Conservation (phyloP, 768 basidiomycete genomes). For the Kwoniella europaea region DNA sequence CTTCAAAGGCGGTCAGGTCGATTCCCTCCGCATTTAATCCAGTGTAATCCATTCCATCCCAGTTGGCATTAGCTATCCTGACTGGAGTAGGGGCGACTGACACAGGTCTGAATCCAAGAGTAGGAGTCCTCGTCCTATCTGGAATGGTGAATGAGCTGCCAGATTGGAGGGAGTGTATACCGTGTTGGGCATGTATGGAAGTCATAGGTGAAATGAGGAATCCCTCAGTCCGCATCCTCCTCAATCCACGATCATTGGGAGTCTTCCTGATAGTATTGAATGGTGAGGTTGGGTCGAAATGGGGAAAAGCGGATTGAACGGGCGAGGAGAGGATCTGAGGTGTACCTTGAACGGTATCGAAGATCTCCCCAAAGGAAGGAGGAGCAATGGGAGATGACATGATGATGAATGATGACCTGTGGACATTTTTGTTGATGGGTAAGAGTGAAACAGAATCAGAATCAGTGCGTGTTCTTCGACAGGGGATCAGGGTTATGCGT, state of each 20-base stretch:
- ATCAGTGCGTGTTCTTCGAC: slow-evolving; percentile 10
- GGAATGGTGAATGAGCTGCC: slow-evolving; percentile 3
- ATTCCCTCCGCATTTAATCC: slow-evolving; percentile 10
- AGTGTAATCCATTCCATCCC: slow-evolving; percentile 26
- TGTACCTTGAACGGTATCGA: slow-evolving; percentile 27
- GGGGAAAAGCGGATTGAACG: slow-evolving; percentile 25
- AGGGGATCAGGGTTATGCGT: slow-evolving; percentile 1
- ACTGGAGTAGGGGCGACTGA: slow-evolving; percentile 25
- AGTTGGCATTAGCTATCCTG: slow-evolving; percentile 25
- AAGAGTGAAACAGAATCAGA: background rate
- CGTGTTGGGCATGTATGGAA: slow-evolving; percentile 6
- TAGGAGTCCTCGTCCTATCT: slow-evolving; percentile 17
- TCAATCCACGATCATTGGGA: slow-evolving; percentile 19
- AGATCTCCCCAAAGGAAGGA: slow-evolving; percentile 31
- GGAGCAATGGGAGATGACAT: slow-evolving; percentile 31
- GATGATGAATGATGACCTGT: slow-evolving; percentile 11
- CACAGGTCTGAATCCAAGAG: slow-evolving; percentile 25
- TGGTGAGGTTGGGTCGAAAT: slow-evolving; percentile 29
- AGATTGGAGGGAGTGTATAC: slow-evolving; percentile 17
- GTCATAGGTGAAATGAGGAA: slow-evolving; percentile 35
- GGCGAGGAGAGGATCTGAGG: slow-evolving; percentile 34
- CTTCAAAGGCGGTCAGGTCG: slow-evolving; percentile 22
- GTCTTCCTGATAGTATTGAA: slow-evolving; percentile 25
- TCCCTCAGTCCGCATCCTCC: slow-evolving; percentile 23
- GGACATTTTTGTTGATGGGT: background rate